Evolutionary conservation across 2,329 filamentous ascomycete species (phyloP).

Genomic region (Lecanicillium sp.): DNA sequence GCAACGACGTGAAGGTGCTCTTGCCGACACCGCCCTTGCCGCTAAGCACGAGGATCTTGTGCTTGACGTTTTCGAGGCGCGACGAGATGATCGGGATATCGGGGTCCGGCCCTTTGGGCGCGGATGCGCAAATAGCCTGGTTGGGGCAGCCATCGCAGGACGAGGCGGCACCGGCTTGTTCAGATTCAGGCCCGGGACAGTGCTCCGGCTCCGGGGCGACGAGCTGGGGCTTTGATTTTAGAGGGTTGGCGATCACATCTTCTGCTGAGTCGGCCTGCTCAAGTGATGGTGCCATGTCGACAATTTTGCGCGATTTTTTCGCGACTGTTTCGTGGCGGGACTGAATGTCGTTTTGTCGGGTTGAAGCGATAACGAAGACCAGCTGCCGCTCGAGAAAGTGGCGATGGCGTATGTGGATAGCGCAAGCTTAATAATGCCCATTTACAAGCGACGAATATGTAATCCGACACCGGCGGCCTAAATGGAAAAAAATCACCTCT

Average conservation of each 20-base stretch:
- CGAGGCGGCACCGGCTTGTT: slow-evolving; percentile 64
- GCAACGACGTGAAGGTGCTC: slow-evolving; percentile 83
- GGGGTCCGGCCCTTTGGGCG: slow-evolving; percentile 91
- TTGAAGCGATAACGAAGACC: neutral
- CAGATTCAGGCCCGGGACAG: slow-evolving; percentile 84
- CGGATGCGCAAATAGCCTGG: slow-evolving; percentile 83
- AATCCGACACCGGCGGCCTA: neutral
- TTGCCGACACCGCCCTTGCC: slow-evolving; percentile 98
- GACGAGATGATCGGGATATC: slow-evolving; percentile 85
- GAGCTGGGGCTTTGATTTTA: slow-evolving; percentile 74
- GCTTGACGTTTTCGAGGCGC: slow-evolving; percentile 72
- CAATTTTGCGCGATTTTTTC: neutral
- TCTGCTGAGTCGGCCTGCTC: slow-evolving; percentile 62
- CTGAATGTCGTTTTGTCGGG: neutral
- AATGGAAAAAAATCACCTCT: too few species aligned
- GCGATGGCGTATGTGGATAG: slow-evolving; percentile 11
- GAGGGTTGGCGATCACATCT: slow-evolving; percentile 67
- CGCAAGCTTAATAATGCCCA: slow-evolving; percentile 19
- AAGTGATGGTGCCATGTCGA: slow-evolving; percentile 70
- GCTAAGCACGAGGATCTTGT: slow-evolving; percentile 88
- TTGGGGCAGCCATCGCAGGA: slow-evolving; percentile 95
- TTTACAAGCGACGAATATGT: neutral
- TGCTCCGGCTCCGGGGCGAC: slow-evolving; percentile 95
- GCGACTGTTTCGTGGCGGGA: neutral
- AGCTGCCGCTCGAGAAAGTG: neutral